Conservation (phyloP, 495 filamentous ascomycete species). For the Tuber melanosporum region DNA sequence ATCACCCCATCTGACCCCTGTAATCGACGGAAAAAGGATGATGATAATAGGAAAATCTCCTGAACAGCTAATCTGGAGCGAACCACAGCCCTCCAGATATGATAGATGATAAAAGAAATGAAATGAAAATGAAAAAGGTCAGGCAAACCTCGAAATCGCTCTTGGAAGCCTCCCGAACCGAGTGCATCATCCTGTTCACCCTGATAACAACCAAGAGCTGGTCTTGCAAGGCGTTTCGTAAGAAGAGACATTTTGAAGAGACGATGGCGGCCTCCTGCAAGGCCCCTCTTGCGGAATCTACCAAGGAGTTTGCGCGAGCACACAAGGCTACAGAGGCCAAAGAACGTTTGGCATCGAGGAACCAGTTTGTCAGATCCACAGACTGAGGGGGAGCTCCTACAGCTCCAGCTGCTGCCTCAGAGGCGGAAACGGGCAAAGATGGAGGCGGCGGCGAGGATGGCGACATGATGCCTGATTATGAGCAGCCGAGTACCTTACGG, state of each 20-base stretch:
- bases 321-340: conserved; percentile 80
- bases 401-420: conserved; percentile 12
- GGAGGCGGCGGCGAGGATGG: conserved; percentile 22
- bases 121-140: conserved; percentile 5
- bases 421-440: conserved; percentile 14
- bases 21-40: background rate
- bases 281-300: conserved; percentile 64
- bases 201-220: conserved; percentile 64
- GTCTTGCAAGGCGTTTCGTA: conserved; percentile 63
- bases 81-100: conserved; percentile 3
- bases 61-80: background rate
- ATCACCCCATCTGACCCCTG: background rate
- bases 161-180: conserved; percentile 23
- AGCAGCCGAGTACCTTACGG: background rate
- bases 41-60: background rate
- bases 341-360: conserved; percentile 82
- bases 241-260: conserved; percentile 67
- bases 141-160: conserved; percentile 52
- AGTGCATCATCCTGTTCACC: conserved; percentile 55
- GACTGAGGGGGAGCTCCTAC: conserved; percentile 22
- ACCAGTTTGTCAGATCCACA: conserved; percentile 41
- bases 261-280: conserved; percentile 76
- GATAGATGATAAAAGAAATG: background rate
- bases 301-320: conserved; percentile 79
- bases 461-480: conserved; percentile 17